phyloP scores from a whole-genome alignment of 148 eudicot species.

The Chenopodium quinoa region DNA sequence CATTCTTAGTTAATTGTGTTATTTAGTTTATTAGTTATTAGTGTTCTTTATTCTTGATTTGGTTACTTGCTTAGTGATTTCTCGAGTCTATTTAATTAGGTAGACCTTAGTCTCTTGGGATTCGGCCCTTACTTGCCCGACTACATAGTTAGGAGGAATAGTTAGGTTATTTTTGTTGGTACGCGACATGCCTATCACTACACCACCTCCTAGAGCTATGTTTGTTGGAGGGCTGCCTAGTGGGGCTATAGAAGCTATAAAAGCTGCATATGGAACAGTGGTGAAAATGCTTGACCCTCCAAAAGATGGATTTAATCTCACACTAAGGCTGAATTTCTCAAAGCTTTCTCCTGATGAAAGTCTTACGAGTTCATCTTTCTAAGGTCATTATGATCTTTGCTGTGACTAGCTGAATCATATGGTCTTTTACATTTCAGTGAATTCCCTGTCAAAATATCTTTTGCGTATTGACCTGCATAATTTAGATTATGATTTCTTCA shows the following conservation, averaged over 20 bases:
- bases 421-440: slow-evolving; percentile 8
- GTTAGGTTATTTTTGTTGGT: too few species aligned
- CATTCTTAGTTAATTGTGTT: too few species aligned
- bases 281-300: slow-evolving; percentile 97
- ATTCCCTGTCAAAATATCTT: slow-evolving; percentile 4
- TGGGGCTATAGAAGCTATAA: slow-evolving; percentile 95
- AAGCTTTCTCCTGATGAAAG: slow-evolving; percentile 98
- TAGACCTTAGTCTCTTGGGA: too few species aligned
- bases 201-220: slow-evolving; percentile 86
- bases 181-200: too few species aligned
- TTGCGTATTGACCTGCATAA: neutral
- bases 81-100: too few species aligned
- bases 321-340: slow-evolving; percentile 81
- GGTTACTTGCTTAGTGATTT: too few species aligned
- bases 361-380: slow-evolving; percentile 62
- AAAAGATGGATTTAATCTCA: slow-evolving; percentile 90
- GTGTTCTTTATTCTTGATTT: too few species aligned
- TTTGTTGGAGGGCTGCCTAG: slow-evolving; percentile 78
- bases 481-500: neutral
- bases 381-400: slow-evolving; percentile 59
- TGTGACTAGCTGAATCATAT: slow-evolving; percentile 28
- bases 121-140: too few species aligned
- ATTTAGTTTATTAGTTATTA: too few species aligned
- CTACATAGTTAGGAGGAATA: too few species aligned
- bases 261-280: slow-evolving; percentile 68